Conservation (phyloP, 2,329 filamentous ascomycete genomes). For the Cadophora luteo-olivacea region DNA sequence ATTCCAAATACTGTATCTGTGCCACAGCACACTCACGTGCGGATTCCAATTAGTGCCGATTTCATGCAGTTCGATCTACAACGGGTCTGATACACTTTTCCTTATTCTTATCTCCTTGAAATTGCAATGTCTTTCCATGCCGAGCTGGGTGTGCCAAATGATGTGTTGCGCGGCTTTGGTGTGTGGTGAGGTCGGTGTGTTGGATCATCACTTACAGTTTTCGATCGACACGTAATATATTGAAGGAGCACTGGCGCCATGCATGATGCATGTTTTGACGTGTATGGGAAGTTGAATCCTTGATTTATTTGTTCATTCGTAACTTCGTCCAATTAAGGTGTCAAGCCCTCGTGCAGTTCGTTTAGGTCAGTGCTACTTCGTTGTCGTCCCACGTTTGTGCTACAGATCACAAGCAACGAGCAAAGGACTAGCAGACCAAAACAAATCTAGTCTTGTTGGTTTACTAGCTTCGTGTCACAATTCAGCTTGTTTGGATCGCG, state of each 20-base stretch:
- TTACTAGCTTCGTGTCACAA: neutral
- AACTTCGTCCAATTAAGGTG: neutral
- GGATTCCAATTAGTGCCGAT: neutral
- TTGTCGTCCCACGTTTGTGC: constrained; percentile 9
- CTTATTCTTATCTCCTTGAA: neutral
- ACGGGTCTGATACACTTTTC: neutral
- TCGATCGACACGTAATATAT: neutral
- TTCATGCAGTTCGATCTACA: neutral
- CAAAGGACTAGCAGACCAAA: neutral
- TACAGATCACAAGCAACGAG: neutral
- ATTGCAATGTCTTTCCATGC: neutral
- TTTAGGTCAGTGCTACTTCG: constrained; percentile 8
- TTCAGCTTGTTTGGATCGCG: neutral
- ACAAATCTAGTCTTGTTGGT: neutral
- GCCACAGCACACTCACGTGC: neutral
- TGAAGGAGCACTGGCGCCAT: neutral
- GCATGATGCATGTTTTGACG: neutral
- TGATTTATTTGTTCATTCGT: neutral
- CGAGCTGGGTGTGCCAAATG: neutral
- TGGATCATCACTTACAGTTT: neutral
- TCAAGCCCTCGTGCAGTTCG: too few species aligned
- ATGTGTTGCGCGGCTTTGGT: neutral
- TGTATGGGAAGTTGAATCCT: too few species aligned
- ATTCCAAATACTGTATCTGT: constrained; percentile 13
- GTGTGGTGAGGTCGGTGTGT: neutral